A percentile compares a stretch with the other conserved stretches of the same genome.
These are phyloP conservation scores for Botrytis hyacinthi DNA, from an alignment of 2,329 filamentous ascomycete species.

Conservation along the genomic window DNA sequence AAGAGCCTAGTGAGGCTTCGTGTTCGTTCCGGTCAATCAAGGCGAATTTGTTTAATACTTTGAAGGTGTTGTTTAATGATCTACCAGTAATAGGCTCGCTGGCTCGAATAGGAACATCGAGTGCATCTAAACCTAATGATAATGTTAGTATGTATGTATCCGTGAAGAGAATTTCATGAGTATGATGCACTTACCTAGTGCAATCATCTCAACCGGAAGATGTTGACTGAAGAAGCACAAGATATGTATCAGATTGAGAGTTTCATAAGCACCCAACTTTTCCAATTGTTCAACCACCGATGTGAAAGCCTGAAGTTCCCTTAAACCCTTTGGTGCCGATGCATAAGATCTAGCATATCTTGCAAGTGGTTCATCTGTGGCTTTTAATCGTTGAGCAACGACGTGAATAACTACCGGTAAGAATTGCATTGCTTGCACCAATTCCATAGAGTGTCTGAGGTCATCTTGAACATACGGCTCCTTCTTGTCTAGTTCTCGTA, in stretches of 20 bases:
- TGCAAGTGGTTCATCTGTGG: slow-evolving; percentile 58
- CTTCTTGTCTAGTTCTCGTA: slow-evolving; percentile 60
- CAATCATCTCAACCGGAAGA: slow-evolving; percentile 64
- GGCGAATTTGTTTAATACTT: slow-evolving; percentile 51
- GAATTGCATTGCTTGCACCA: slow-evolving; percentile 62
- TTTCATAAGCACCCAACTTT: slow-evolving; percentile 48
- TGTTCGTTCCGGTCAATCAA: slow-evolving; percentile 51
- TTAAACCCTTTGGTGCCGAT: slow-evolving; percentile 52
- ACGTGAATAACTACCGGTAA: slow-evolving; percentile 68
- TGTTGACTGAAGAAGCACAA: slow-evolving; percentile 64
- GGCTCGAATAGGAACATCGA: slow-evolving; percentile 50
- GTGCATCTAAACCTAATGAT: slow-evolving; percentile 44
- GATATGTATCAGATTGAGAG: slow-evolving; percentile 63
- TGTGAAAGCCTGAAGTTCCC: slow-evolving; percentile 48
- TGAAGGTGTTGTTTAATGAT: slow-evolving; percentile 48
- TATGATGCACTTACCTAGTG: slow-evolving; percentile 46
- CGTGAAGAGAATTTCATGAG: background rate
- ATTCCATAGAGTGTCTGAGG: slow-evolving; percentile 53
- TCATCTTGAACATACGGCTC: slow-evolving; percentile 54
- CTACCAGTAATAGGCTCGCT: slow-evolving; percentile 38
- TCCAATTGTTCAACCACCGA: slow-evolving; percentile 51
- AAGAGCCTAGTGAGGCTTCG: slow-evolving; percentile 29
- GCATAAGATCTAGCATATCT: slow-evolving; percentile 59
- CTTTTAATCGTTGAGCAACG: slow-evolving; percentile 59
- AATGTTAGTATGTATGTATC: background rate